Evolutionary conservation across 805 yeast species (phyloP).

Genomic region (Yamadazyma olivae): DNA sequence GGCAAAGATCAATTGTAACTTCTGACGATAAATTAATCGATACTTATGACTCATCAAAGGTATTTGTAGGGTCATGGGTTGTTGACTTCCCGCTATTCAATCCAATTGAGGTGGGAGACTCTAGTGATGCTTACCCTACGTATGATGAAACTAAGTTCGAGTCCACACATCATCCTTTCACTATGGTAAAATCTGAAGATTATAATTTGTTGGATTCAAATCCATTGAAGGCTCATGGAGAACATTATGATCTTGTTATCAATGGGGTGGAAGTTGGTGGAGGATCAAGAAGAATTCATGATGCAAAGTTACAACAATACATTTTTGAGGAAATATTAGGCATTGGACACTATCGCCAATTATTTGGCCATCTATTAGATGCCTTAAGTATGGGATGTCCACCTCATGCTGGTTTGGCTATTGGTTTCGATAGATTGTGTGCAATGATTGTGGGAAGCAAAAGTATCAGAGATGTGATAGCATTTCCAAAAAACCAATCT

Average conservation of each 20-base stretch:
- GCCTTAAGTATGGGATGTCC: conserved; percentile 94
- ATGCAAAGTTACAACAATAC: conserved; percentile 69
- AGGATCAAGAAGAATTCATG: conserved; percentile 94
- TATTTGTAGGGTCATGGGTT: conserved; percentile 76
- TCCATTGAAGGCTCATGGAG: conserved; percentile 74
- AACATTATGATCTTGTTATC: conserved; percentile 89
- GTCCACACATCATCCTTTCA: conserved; percentile 96
- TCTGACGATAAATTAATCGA: conserved; percentile 9
- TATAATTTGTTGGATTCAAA: conserved; percentile 49
- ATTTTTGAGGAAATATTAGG: conserved; percentile 64
- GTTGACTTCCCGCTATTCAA: conserved; percentile 90
- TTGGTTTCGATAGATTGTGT: conserved; percentile 91
- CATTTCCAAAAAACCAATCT: conserved; percentile 89
- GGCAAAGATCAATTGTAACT: conserved; percentile 40
- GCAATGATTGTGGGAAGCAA: conserved; percentile 80
- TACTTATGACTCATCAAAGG: conserved; percentile 22
- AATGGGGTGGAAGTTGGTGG: conserved; percentile 98
- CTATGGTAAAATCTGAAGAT: conserved; percentile 80
- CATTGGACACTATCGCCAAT: conserved; percentile 52
- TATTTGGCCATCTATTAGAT: conserved; percentile 81
- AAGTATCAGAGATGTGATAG: conserved; percentile 89
- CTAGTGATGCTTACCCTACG: conserved; percentile 37
- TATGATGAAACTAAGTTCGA: conserved; percentile 50
- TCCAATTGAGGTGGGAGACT: conserved; percentile 50
- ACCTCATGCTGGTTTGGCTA: conserved; percentile 96